These are phyloP conservation scores for Fistulinella cinereoalba DNA, from an alignment of 1,284 basidiomycete species.

Conservation along the genomic window DNA sequence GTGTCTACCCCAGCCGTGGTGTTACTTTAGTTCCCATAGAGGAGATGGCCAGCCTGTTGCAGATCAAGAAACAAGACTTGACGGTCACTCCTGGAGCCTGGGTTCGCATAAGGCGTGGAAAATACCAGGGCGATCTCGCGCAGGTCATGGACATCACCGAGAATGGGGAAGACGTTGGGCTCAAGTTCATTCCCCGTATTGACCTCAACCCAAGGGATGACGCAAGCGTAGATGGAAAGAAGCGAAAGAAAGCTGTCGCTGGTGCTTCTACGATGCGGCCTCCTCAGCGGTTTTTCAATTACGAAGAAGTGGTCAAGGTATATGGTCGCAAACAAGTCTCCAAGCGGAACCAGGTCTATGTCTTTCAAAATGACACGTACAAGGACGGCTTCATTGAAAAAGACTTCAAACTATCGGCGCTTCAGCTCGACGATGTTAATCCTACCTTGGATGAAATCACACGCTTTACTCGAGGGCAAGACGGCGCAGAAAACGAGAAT, in stretches of 20 bases:
- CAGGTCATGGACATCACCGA: slow-evolving; percentile 93
- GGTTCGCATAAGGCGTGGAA: slow-evolving; percentile 94
- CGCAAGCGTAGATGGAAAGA: slow-evolving; percentile 59
- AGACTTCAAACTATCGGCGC: slow-evolving; percentile 82
- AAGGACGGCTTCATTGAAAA: slow-evolving; percentile 96
- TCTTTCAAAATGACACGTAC: slow-evolving; percentile 93
- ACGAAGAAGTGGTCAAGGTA: slow-evolving; percentile 88
- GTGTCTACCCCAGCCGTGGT: slow-evolving; percentile 81
- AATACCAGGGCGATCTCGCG: slow-evolving; percentile 92
- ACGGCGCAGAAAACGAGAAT: slow-evolving; percentile 59
- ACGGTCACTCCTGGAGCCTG: slow-evolving; percentile 87
- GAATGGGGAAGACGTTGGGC: slow-evolving; percentile 90
- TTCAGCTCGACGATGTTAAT: slow-evolving; percentile 88
- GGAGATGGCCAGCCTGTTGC: slow-evolving; percentile 96
- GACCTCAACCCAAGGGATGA: slow-evolving; percentile 91
- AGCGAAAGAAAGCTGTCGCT: slow-evolving; percentile 63
- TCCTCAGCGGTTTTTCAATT: slow-evolving; percentile 91
- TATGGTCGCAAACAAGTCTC: slow-evolving; percentile 78
- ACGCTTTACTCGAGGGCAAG: slow-evolving; percentile 74
- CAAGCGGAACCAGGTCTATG: slow-evolving; percentile 68
- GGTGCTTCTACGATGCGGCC: slow-evolving; percentile 67
- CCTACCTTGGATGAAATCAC: slow-evolving; percentile 97
- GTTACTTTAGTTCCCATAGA: slow-evolving; percentile 92
- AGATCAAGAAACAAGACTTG: slow-evolving; percentile 92
- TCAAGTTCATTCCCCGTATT: slow-evolving; percentile 96